phyloP scores from a whole-genome alignment of 2,329 filamentous ascomycete genomes.

The Verticillium nonalfalfae region DNA sequence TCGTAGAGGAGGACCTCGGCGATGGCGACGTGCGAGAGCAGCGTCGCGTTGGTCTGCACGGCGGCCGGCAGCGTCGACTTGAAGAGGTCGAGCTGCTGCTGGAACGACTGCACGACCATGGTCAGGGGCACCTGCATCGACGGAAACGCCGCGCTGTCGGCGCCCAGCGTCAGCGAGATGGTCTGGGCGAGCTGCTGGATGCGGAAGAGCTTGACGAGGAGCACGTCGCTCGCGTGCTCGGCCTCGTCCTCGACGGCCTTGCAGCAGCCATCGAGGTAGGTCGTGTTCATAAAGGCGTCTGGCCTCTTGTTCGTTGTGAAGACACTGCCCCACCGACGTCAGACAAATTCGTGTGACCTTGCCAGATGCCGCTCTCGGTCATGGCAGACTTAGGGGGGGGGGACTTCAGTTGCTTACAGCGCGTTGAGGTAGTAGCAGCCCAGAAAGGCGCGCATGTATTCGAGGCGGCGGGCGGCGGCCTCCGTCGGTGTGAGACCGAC shows the following conservation, averaged over 20 bases:
- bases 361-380: too few relatives aligned
- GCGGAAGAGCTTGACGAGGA: conserved; percentile 37
- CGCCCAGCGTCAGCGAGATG: conserved; percentile 32
- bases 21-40: conserved; percentile 35
- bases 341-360: background rate
- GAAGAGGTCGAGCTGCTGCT: conserved; percentile 35
- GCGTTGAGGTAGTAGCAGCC: conserved; percentile 45
- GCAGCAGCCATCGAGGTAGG: conserved; percentile 36
- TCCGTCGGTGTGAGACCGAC: conserved; percentile 14
- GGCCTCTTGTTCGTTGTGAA: conserved; percentile 40
- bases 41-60: conserved; percentile 23
- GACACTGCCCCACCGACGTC: conserved; percentile 19
- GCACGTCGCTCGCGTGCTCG: conserved; percentile 35
- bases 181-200: conserved; percentile 42
- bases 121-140: conserved; percentile 30
- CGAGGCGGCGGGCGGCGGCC: conserved; percentile 21
- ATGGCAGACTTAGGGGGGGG: background rate
- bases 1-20: conserved; percentile 42
- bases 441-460: conserved; percentile 39
- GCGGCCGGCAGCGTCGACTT: conserved; percentile 25
- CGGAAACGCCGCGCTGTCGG: conserved; percentile 16
- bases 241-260: conserved; percentile 31
- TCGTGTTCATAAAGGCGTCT: conserved; percentile 40
- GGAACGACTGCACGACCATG: conserved; percentile 35
- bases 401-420: conserved; percentile 24